These are phyloP conservation scores for Phaeoacremonium minimum DNA, from an alignment of 2,329 filamentous ascomycete species.

Conservation along the genomic window DNA sequence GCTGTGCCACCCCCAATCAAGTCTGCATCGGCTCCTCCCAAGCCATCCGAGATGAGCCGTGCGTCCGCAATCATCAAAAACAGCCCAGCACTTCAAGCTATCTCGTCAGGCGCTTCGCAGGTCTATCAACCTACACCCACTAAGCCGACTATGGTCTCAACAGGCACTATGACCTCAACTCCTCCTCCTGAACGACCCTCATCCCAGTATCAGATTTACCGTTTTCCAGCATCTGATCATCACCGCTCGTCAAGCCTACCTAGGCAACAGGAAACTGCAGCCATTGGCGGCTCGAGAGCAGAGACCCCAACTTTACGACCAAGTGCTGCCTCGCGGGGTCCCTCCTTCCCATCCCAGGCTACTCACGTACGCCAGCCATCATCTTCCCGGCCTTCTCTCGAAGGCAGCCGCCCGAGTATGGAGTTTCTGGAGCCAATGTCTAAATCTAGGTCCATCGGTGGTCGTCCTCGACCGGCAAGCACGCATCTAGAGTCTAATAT, in stretches of 20 bases:
- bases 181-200: conserved; percentile 48
- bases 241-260: conserved; percentile 34
- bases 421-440: conserved; percentile 59
- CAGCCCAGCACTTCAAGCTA: conserved; percentile 57
- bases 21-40: conserved; percentile 33
- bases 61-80: conserved; percentile 61
- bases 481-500: conserved; percentile 79
- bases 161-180: conserved; percentile 75
- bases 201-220: conserved; percentile 34
- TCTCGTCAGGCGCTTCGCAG: conserved; percentile 39
- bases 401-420: conserved; percentile 61
- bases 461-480: conserved; percentile 69
- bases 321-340: conserved; percentile 17
- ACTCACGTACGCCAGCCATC: conserved; percentile 35
- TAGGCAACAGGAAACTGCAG: conserved; percentile 21
- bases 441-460: conserved; percentile 32
- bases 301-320: conserved; percentile 18
- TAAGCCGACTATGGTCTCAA: conserved; percentile 43
- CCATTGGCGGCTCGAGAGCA: conserved; percentile 14
- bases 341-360: conserved; percentile 27
- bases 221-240: conserved; percentile 34
- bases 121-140: conserved; percentile 20
- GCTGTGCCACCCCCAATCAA: conserved; percentile 30
- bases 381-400: conserved; percentile 63
- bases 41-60: conserved; percentile 46